Percentiles rank a stretch among this genome's conserved stretches.
Evolutionary conservation across 805 yeast species (phyloP).

Genomic region (Trichomonascus vanleenenianus): DNA sequence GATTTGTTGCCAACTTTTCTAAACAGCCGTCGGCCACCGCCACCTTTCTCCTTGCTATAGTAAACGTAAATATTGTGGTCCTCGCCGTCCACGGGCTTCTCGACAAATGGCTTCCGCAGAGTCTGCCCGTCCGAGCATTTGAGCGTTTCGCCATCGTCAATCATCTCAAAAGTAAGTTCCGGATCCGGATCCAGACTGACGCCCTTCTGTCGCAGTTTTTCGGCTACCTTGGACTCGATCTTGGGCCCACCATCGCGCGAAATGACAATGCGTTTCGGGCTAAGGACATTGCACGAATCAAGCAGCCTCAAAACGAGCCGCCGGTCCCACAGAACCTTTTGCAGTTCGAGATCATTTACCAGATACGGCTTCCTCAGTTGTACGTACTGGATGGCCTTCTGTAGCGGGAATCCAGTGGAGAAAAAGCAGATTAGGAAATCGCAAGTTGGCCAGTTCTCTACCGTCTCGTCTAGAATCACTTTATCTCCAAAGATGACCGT

Average conservation of each 20-base stretch:
- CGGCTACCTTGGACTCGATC: conserved; percentile 58
- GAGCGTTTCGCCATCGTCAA: conserved; percentile 68
- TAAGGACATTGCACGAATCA: conserved; percentile 76
- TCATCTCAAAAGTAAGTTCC: conserved; percentile 61
- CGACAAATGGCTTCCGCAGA: conserved; percentile 87
- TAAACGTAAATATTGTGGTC: conserved; percentile 94
- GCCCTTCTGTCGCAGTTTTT: conserved; percentile 53
- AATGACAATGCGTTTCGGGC: conserved; percentile 82
- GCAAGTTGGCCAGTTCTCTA: conserved; percentile 99
- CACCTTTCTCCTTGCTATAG: conserved; percentile 82
- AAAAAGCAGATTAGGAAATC: conserved; percentile 91
- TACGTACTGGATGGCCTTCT: conserved; percentile 88
- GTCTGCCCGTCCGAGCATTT: conserved; percentile 63
- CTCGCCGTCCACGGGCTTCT: conserved; percentile 98
- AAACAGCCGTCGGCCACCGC: conserved; percentile 93
- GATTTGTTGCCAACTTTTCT: conserved; percentile 96
- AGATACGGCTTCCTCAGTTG: conserved; percentile 82
- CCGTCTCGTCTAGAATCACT: conserved; percentile 83
- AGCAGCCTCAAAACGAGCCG: conserved; percentile 74
- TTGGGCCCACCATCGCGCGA: conserved; percentile 96
- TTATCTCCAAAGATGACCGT: conserved; percentile 96
- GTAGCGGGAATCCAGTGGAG: conserved; percentile 92
- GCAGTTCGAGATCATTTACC: conserved; percentile 84
- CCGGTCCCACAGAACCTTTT: conserved; percentile 96
- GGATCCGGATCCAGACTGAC: conserved; percentile 58